Conservation (phyloP, 2,329 filamentous ascomycete genomes). For the Cladophialophora yegresii region DNA sequence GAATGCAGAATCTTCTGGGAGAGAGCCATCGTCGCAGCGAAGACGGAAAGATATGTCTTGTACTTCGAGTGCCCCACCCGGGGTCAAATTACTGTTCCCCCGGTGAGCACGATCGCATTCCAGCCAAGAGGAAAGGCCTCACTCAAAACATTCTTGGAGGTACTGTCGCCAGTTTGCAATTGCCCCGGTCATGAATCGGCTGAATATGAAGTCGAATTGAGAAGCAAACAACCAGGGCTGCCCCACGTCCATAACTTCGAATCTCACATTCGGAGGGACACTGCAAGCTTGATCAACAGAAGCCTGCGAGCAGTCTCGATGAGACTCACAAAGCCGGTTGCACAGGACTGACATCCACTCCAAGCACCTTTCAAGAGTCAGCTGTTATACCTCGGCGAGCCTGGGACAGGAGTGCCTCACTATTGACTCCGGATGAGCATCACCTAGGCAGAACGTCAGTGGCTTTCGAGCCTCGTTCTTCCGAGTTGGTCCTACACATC, state of each 20-base stretch:
- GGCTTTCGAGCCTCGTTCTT: not conserved
- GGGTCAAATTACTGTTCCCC: conserved; percentile 35
- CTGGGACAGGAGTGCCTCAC: conserved; percentile 10
- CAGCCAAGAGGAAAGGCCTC: not conserved
- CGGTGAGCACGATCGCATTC: not conserved
- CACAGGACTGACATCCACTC: conserved; percentile 25
- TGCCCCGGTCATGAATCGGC: conserved; percentile 59
- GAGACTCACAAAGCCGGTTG: conserved; percentile 21
- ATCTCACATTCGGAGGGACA: conserved; percentile 59
- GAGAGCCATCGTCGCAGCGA: conserved; percentile 22
- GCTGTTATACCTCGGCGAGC: conserved; percentile 5
- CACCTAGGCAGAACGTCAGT: conserved; percentile 11
- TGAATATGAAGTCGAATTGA: conserved; percentile 63
- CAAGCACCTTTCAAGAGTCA: conserved; percentile 20
- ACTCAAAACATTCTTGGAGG: conserved; percentile 33
- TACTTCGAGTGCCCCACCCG: conserved; percentile 50
- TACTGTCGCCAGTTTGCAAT: conserved; percentile 56
- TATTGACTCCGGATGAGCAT: conserved; percentile 22
- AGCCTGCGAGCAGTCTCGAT: not conserved
- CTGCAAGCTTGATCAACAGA: conserved; percentile 4
- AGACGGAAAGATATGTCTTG: conserved; percentile 31
- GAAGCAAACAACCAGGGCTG: conserved; percentile 58
- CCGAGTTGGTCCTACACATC: too few relatives aligned
- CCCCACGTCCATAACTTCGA: conserved; percentile 61
- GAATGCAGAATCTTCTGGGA: conserved; percentile 22